Evolutionary conservation across 2,329 filamentous ascomycete species (phyloP), one percentile per base, ranked within the genome.

Genomic region (Colletotrichum magnum): DNA sequence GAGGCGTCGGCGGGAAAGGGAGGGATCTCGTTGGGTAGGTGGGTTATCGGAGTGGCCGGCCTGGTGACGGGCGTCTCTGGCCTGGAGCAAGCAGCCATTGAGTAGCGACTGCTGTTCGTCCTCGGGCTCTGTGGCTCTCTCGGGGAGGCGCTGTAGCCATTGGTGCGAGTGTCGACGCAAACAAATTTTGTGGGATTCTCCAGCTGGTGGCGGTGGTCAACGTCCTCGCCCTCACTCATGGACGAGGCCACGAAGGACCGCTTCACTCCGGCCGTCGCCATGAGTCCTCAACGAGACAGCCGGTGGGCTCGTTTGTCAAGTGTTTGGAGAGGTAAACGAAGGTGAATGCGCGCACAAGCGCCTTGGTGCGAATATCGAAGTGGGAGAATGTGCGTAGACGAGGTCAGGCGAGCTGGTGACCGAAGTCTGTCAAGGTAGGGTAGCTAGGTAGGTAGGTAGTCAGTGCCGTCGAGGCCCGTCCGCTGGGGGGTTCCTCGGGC

Each of bases 1-100:
- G 93, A 94, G 2, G 91, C 89, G 82, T 92, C 86, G 47, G 68
- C 70, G 43, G 70, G 64, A 50, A 71, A 72, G 16, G 70, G 45
- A 5, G 70, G 70, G 39, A 64, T 53, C 24, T 68, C 60, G 60
- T 47, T 64, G 4, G 68, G 68, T 7, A 68, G 60, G 28, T 72
- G 64, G n/a, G 63, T 13, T 5, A 43, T 32, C 45, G 67, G 61
- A 9, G 68, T 69, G 21, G 57, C 58, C 10, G 67, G 57, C 36
- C 66, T 70, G 32, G 66, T 66, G 12, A 51, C 28, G 54, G 63
- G 68, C 10, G 64, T 70, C 41, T 50, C 58, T 32, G 68, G 58
- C 52, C 64, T 50, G 5, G 64, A 70, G 53, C 52, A 70, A 21
- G 63, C 68, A 54, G 58, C 58, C 47, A 68, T 64, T 16, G 68